A percentile compares a stretch with the other conserved stretches of the same genome.
These are phyloP conservation scores for Cordyceps farinosa DNA, from an alignment of 2,329 filamentous ascomycete genomes.

Conservation along the genomic window DNA sequence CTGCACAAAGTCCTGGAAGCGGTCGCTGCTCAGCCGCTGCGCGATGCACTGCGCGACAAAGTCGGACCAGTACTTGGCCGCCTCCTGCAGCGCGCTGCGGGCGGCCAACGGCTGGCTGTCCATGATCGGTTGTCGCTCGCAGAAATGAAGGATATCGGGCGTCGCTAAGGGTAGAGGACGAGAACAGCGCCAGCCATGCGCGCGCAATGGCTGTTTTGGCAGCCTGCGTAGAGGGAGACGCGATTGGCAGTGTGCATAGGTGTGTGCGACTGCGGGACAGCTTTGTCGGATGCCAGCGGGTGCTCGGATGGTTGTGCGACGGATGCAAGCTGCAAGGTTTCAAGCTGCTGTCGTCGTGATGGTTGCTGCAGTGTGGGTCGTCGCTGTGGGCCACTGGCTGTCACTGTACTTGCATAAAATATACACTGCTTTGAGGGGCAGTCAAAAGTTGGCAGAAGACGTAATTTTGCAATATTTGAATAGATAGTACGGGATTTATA, in stretches of 20 bases:
- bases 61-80: conserved; percentile 43
- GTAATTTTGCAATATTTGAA: too few relatives aligned
- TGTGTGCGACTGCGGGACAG: background rate
- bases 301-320: background rate
- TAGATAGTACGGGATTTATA: too few relatives aligned
- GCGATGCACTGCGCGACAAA: conserved; percentile 51
- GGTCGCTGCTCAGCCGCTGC: conserved; percentile 48
- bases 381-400: background rate
- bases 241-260: background rate
- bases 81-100: conserved; percentile 26
- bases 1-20: conserved; percentile 50
- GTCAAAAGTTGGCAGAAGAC: too few relatives aligned
- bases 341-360: conserved; percentile 4
- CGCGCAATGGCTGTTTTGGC: conserved; percentile 8
- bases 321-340: conserved; percentile 9
- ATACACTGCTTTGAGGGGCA: too few relatives aligned
- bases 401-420: background rate
- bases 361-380: background rate
- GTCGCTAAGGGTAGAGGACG: background rate
- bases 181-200: conserved; percentile 2
- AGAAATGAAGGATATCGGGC: background rate
- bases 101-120: conserved; percentile 14
- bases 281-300: background rate
- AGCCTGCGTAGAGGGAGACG: background rate
- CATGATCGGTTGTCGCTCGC: background rate